phyloP scores from a whole-genome alignment of 148 eudicot genomes.

The Oxyria digyna region DNA sequence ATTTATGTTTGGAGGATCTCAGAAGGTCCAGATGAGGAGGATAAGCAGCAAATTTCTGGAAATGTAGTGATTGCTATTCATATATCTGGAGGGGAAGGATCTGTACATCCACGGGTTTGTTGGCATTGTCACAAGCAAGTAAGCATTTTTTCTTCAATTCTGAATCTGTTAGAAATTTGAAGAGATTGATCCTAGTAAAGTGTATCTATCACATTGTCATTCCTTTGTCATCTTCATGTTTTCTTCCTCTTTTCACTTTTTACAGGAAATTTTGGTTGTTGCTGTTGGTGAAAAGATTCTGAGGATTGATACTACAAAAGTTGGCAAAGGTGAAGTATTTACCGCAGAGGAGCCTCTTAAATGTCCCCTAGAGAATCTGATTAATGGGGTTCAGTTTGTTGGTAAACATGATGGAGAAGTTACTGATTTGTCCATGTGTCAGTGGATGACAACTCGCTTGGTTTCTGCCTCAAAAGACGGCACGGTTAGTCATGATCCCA shows the following conservation, averaged over 20 bases:
- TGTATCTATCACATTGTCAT: not conserved
- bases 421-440: conserved; percentile 97
- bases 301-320: conserved; percentile 75
- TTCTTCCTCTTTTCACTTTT: not conserved
- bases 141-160: conserved; percentile 6
- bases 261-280: conserved; percentile 85
- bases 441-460: conserved; percentile 98
- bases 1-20: conserved; percentile 86
- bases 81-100: conserved; percentile 60
- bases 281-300: conserved; percentile 65
- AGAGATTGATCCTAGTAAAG: not conserved
- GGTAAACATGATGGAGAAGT: conserved; percentile 95
- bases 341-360: conserved; percentile 73
- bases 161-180: not conserved
- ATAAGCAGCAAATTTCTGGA: conserved; percentile 85
- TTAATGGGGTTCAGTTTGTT: conserved; percentile 84
- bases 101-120: conserved; percentile 92
- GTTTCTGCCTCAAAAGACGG: conserved; percentile 95
- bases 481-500: conserved; percentile 46
- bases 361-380: conserved; percentile 58
- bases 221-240: not conserved
- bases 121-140: conserved; percentile 99
- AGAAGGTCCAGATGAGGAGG: conserved; percentile 85
- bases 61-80: conserved; percentile 63
- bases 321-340: conserved; percentile 62